Conservation (phyloP, 148 eudicot genomes). For the Euryodendron excelsum region DNA sequence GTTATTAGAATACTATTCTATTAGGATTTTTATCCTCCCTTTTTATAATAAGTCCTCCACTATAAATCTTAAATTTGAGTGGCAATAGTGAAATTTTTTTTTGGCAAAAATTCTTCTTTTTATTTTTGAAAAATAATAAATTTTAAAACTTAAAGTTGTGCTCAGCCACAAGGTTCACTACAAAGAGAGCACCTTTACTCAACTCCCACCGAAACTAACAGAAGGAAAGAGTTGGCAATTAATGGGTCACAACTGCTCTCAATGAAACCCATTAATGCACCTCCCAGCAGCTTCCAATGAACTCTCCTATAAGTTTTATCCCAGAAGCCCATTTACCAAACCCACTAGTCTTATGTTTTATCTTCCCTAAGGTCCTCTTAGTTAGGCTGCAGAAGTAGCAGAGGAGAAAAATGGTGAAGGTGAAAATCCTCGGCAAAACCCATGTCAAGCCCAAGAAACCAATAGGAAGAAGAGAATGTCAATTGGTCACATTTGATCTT, state of each 20-base stretch:
- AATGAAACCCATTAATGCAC: constrained; percentile 24
- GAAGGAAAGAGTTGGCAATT: constrained; percentile 20
- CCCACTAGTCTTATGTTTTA: not conserved
- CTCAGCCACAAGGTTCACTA: not conserved
- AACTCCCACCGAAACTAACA: constrained; percentile 37
- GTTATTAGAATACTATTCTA: too few species aligned
- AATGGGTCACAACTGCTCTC: constrained; percentile 36
- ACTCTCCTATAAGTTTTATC: constrained; percentile 16
- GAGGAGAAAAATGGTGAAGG: constrained; percentile 32
- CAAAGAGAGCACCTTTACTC: constrained; percentile 14
- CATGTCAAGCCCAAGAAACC: constrained; percentile 67
- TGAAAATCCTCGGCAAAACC: constrained; percentile 48
- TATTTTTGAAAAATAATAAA: not conserved
- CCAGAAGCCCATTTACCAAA: constrained; percentile 22
- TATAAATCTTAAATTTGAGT: too few species aligned
- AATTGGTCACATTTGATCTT: constrained; percentile 82
- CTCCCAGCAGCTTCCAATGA: constrained; percentile 20
- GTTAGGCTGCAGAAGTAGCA: constrained; percentile 25
- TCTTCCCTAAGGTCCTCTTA: not conserved
- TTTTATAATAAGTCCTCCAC: too few species aligned
- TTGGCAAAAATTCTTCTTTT: too few species aligned
- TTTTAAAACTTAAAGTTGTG: not conserved
- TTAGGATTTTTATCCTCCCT: too few species aligned
- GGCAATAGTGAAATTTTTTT: too few species aligned
- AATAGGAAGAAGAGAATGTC: constrained; percentile 67